Base-by-base conservation (phyloP, 495 filamentous ascomycete species). In the Beverwykella pulmonaria region DNA sequence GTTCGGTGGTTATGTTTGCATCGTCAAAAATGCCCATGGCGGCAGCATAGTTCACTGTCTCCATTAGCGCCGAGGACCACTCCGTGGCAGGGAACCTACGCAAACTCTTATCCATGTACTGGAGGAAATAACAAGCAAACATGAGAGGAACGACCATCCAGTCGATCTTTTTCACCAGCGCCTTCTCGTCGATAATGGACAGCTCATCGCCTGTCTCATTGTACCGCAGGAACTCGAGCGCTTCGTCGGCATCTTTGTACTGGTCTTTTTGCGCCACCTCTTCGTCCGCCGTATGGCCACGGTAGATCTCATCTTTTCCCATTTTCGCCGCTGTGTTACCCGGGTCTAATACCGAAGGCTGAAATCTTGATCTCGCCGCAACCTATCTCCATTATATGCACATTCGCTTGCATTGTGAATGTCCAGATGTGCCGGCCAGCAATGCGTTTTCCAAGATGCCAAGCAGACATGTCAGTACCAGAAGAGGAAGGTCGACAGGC, bases 1-100 rank as follows among this genome's bases (percentile, higher is more conserved):
- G 71, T 15, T 80, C 76, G 19, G 81, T 77, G 0, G 71, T 74
- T 19, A 88, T 77, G 27, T 77, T 47, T 19, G 87, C 73, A 63
- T 86, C 83, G 25, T 81, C 75, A 20, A 75, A 72, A 75, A 87
- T 55, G 9, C 65, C 65, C 48, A 62, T 62, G n/a, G 63, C 47
- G 12, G 65, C 65, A n/a, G 65, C 48, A 32, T 59, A 60, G 50
- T 63, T 63, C 3, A 54, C 49, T 63, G 20, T 27, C 8, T 1
- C 1, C 7, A 23, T 61, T 17, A 52, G 25, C 3, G 7, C 2
- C 25, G 25, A 52, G 14, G 10, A n/a, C 5, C 15, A 19, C 2
- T 12, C 26, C 2, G 29, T 6, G 34, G 5, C 22, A 47, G 25
- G 39, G 23, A 26, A 25, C 41, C 65, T 72, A 58, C 71, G 46